Evolutionary conservation across 2,329 filamentous ascomycete species (phyloP), one percentile per base, ranked within the genome.

Genomic region (Diaporthe sp.): DNA sequence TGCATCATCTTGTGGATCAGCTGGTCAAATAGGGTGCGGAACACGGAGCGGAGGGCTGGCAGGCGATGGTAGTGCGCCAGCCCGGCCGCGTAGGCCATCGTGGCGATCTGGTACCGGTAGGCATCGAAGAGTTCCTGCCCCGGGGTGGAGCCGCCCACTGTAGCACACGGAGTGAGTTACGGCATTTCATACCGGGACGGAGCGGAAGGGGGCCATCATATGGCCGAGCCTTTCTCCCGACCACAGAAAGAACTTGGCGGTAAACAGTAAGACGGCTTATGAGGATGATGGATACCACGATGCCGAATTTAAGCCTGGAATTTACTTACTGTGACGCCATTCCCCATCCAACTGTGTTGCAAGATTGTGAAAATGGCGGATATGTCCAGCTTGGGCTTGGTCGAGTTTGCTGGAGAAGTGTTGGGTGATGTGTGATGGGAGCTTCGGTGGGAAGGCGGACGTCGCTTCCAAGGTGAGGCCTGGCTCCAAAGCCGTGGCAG

Each of bases 1-100:
- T 80, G 79, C n/a, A 87, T 78, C 85, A 86, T 86, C 78, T 86
- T 86, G 34, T 81, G 79, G 63, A 86, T 86, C 7, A 85, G 75
- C 25, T 79, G 78, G 4, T 80, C 79, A 22, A 86, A 75, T 0
- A 87, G 78, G 0, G 76, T 74, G 74, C 84, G 84, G 80, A 84
- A 84, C 1, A 82, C 76, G 10, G 78, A 78, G 7, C 84, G 80
- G 42, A 85, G 70, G 22, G 81, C 81, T 0, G 85, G 84, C 17
- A 84, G 77, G 7, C 81, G 84, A 75, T 87, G 82, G 71, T 83
- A 86, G 76, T 87, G 85, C 1, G 85, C 80, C 1, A 79, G 76
- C 0, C 80, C 82, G 0, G 82, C 76, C 4, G 81, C 85, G 73
- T 87, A 87, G 25, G 81, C 79, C 82, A 86, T 86, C 3, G 81